Percentiles rank a stretch among this genome's conserved stretches.
Evolutionary conservation across 2,329 filamentous ascomycete species (phyloP).

Genomic region (Diaporthe sp.): DNA sequence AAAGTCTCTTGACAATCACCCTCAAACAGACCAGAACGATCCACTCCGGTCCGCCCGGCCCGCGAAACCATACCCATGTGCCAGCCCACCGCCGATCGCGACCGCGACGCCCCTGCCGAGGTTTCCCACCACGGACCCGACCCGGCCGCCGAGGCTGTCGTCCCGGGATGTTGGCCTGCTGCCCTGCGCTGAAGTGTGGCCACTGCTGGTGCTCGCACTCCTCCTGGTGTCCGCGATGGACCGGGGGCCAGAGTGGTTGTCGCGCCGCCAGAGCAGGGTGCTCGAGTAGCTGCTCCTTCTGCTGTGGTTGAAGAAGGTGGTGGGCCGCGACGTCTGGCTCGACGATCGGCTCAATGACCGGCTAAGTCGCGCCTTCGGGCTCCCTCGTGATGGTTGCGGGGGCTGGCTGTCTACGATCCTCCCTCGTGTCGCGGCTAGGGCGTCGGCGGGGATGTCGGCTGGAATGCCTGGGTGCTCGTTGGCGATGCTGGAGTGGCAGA

Average conservation of each 20-base stretch:
- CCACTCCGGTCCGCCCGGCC: not conserved
- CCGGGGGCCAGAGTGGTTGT: not conserved
- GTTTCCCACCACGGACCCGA: slow-evolving; percentile 15
- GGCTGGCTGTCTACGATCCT: not conserved
- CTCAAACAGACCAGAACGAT: not conserved
- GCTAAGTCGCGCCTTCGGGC: not conserved
- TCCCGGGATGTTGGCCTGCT: not conserved
- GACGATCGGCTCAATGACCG: not conserved
- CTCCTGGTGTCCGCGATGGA: not conserved
- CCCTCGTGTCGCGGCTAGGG: not conserved
- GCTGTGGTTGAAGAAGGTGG: slow-evolving; percentile 6
- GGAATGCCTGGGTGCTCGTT: not conserved
- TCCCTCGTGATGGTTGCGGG: not conserved
- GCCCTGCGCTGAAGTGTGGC: not conserved
- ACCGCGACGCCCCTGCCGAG: slow-evolving; percentile 1
- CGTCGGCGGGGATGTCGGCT: not conserved
- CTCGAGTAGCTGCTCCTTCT: slow-evolving; percentile 20
- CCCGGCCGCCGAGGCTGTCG: not conserved
- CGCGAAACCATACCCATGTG: slow-evolving; percentile 6
- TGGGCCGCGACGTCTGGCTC: not conserved
- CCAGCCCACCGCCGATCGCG: not conserved
- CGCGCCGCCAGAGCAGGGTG: slow-evolving; percentile 21
- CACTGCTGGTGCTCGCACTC: not conserved
- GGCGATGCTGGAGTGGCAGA: not conserved
- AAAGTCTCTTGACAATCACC: not conserved